Evolutionary conservation across 164 flowering plant genomes (phyloP).

Genomic region (grape (Vitis vinifera)): DNA sequence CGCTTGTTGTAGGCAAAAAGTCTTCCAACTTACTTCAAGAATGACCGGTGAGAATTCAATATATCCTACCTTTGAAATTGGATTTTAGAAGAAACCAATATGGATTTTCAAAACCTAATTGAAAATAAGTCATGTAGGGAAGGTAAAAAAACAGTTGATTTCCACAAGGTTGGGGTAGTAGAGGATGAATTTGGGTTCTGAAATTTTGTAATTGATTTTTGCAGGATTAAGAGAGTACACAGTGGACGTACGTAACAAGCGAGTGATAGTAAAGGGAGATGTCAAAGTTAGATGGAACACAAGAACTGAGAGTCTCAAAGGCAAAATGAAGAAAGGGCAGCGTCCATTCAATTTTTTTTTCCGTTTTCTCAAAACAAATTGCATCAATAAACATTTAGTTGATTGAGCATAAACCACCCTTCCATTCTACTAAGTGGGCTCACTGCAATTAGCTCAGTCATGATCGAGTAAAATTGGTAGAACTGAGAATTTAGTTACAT

Average conservation of each 20-base stretch:
- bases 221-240: slow-evolving; percentile 35
- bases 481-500: too few relatives aligned
- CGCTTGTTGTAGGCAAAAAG: slow-evolving; percentile 20
- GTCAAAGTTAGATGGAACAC: not conserved
- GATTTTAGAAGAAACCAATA: too few relatives aligned
- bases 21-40: slow-evolving; percentile 25
- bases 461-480: too few relatives aligned
- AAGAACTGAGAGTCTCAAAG: not conserved
- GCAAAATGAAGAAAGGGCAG: not conserved
- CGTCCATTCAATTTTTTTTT: not conserved
- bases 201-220: slow-evolving; percentile 1
- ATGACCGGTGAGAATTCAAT: slow-evolving; percentile 22
- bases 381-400: not conserved
- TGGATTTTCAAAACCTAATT: too few relatives aligned
- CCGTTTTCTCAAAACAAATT: not conserved
- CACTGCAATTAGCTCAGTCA: too few relatives aligned
- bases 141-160: too few relatives aligned
- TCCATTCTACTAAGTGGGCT: not conserved
- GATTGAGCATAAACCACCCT: not conserved
- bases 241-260: slow-evolving; percentile 29
- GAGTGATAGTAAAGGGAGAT: slow-evolving; percentile 26
- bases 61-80: too few relatives aligned
- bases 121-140: too few relatives aligned
- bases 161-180: too few relatives aligned
- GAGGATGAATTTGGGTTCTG: not conserved